Evolutionary conservation across 2,329 filamentous ascomycete species (phyloP).

Genomic region (Aspergillus sclerotialis): DNA sequence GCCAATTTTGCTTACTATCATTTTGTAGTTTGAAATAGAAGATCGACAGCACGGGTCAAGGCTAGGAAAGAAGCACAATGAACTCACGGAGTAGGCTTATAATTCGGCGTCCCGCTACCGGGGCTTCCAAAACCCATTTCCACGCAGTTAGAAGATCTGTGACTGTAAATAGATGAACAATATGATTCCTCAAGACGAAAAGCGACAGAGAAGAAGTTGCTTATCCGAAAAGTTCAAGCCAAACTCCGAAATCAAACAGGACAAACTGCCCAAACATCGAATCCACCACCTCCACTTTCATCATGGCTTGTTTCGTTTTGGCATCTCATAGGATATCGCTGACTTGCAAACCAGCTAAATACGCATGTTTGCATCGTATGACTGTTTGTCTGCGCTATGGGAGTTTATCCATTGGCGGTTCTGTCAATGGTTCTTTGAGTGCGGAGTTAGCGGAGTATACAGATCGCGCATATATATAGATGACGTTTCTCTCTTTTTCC

Average conservation of each 20-base stretch:
- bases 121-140: constrained; percentile 60
- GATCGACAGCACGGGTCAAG: neutral
- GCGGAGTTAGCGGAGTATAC: neutral
- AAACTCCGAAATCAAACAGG: constrained; percentile 15
- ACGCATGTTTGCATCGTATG: too few species aligned
- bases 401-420: too few species aligned
- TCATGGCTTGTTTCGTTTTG: too few species aligned
- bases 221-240: constrained; percentile 5
- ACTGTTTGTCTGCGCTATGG: too few species aligned
- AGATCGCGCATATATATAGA: constrained; percentile 2
- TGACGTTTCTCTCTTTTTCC: constrained; percentile 7
- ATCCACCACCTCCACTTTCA: too few species aligned
- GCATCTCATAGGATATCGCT: neutral
- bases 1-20: constrained; percentile 1
- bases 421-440: too few species aligned
- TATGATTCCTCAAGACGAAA: neutral
- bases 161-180: neutral
- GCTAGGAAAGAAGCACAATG: too few species aligned
- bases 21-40: neutral
- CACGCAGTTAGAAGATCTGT: neutral
- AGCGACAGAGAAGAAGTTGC: neutral
- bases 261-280: constrained; percentile 10
- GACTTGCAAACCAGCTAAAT: too few species aligned
- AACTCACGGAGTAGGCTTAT: constrained; percentile 65
- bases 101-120: constrained; percentile 56